Evolutionary conservation across 1,284 basidiomycete species (phyloP), one percentile per base, ranked within the genome.

Genomic region (Veloboletus limbatus): DNA sequence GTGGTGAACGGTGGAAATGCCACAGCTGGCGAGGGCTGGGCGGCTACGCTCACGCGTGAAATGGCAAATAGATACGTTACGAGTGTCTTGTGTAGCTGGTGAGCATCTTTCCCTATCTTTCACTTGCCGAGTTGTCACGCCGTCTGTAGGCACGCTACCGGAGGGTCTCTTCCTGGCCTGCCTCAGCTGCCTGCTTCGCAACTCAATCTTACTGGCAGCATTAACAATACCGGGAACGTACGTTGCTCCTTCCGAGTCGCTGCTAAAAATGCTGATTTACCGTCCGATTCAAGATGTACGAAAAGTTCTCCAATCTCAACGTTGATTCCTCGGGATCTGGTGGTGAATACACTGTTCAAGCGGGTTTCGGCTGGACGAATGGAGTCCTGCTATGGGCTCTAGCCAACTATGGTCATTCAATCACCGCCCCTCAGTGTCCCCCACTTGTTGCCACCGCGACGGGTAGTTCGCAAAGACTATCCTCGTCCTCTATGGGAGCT

Each of bases 301-400:
- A 96, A 62, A 96, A 96, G 64, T 88, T 88, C 65, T 86, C 83
- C 1, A 77, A 74, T 42, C 67, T 81, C 3, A 84, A 95, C 51
- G 76, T 92, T 20, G 88, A 94, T 66, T 88, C 86, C 2, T 87
- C 90, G 0, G 93, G 92, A 5, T 76, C 75, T 14, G 92, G 92
- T 6, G 91, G 92, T 16, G 91, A 94, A 72, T 94, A 94, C 56
- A 85, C 80, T 1, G 88, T 89, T 3, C 87, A 87, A 67, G 77
- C 73, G 11, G 88, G 87, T 14, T 90, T 91, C 60, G 89, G 92
- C n/a, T 95, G 92, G 92, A 93, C 91, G 22, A 94, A 94, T 62
- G 92, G 90, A 26, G 88, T 88, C 10, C 65, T 81, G 45, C 76
- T 92, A 32, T 92, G 86, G 85, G 69, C 85, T 8, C 83, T 87